Conservation (phyloP, 2,329 filamentous ascomycete genomes). For the Sporothrix pseudoabietina region DNA sequence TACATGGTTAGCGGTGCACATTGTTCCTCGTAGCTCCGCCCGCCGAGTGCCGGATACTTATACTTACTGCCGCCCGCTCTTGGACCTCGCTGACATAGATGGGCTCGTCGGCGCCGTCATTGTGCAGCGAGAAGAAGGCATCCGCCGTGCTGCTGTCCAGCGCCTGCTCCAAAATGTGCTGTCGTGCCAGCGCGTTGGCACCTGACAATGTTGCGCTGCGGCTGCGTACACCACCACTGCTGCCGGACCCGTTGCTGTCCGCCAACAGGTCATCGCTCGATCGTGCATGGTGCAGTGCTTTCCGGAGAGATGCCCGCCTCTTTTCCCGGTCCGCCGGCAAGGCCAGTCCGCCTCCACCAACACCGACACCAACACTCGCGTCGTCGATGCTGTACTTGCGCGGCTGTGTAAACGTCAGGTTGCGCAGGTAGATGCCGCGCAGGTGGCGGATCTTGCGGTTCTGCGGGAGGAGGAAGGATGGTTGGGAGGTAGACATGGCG, state of each 20-base stretch:
- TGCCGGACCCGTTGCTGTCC: conserved; percentile 20
- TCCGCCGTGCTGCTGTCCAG: conserved; percentile 75
- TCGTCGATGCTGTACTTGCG: conserved; percentile 72
- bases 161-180: conserved; percentile 74
- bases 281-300: conserved; percentile 55
- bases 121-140: conserved; percentile 84
- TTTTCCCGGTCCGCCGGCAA: conserved; percentile 63
- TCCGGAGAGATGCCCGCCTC: conserved; percentile 56
- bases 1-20: conserved; percentile 35
- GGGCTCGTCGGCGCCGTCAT: conserved; percentile 65
- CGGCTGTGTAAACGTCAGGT: conserved; percentile 68
- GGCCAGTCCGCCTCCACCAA: background rate
- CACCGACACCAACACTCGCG: conserved; percentile 39
- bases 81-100: conserved; percentile 88
- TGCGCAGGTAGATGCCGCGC: conserved; percentile 82
- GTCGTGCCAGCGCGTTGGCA: conserved; percentile 52
- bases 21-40: too few relatives aligned
- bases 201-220: conserved; percentile 55
- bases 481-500: conserved; percentile 30
- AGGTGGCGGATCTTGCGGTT: conserved; percentile 89
- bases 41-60: too few relatives aligned
- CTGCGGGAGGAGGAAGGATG: conserved; percentile 63
- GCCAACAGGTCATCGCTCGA: conserved; percentile 57
- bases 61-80: conserved; percentile 67
- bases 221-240: conserved; percentile 40